Evolutionary conservation across 257 asterid genomes (phyloP), one percentile per base, ranked within the genome.

Genomic region (Thymus mandschuricus): DNA sequence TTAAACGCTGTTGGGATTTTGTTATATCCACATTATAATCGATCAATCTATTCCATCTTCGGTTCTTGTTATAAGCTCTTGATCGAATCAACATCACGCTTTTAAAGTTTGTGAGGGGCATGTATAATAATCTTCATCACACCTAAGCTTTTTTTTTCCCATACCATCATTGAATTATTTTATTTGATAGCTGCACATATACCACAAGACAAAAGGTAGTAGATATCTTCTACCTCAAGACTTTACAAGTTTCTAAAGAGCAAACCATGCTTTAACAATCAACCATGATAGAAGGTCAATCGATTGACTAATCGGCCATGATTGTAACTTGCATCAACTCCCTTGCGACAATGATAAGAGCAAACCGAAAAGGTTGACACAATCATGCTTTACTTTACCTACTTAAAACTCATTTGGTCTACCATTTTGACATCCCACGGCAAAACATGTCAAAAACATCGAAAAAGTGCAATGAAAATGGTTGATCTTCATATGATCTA

Each of bases 401-500:
- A 63, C 59, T 44, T 48, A 57, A 33, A 67, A 5, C 68, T 60
- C 78, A 72, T 78, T 72, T 72, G 75, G 78, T 78, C 79, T 70
- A 68, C 79, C 79, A 71, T 40, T 76, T 69, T 54, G 66, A 3
- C 69, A 60, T 40, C 75, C 78, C 69, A 62, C 66, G 54, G 15
- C 62, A 35, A 43, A 71, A 77, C 64, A 70, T 49, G 64, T 69
- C 33, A 64, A 64, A 59, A 27, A 68, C 55, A 63, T 56, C 60
- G 56, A 52, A 70, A 67, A 48, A 21, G 54, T 13, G 30, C 31
- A 10, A 30, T 57, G 21, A 21, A 0, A 21, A 21, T 0, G 21
- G 21, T 21, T 21, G 21, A 21, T 21, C 0, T 21, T 21, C 21
- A 21, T 21, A 21, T 21, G 21, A 21, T 21, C 21, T 21, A 21